Evolutionary conservation across 116 monocot genomes (phyloP).

Genomic region (Phalaenopsis hybrid): DNA sequence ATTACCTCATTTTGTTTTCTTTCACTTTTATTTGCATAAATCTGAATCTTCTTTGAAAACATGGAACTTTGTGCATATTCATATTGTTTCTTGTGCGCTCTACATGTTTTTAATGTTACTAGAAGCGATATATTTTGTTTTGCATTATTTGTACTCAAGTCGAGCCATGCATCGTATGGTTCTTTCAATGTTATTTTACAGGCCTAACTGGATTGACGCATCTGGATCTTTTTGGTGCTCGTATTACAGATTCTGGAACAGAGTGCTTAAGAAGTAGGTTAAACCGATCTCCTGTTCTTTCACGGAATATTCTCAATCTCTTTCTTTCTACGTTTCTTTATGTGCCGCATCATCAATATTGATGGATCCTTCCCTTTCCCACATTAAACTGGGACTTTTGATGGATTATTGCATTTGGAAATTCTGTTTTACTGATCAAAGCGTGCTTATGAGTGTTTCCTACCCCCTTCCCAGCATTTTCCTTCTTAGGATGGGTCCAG

Average conservation of each 20-base stretch:
- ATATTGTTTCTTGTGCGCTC: background rate
- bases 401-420: background rate
- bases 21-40: background rate
- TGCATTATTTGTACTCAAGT: background rate
- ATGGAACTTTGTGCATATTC: background rate
- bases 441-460: background rate
- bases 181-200: constrained; percentile 27
- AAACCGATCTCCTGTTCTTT: constrained; percentile 8
- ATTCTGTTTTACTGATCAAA: background rate
- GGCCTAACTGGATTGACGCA: constrained; percentile 91
- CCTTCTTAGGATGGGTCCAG: background rate
- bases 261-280: constrained; percentile 70
- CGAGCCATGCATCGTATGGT: background rate
- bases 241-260: constrained; percentile 78
- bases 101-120: background rate
- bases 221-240: constrained; percentile 97
- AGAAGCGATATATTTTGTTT: background rate
- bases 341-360: background rate
- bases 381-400: background rate
- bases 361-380: background rate
- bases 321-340: background rate
- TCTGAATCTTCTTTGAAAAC: background rate
- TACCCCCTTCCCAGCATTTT: background rate
- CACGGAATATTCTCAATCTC: background rate
- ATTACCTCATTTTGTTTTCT: background rate